Evolutionary conservation across 2,329 filamentous ascomycete genomes (phyloP).

Genomic region (Trichophyton schoenleinii): DNA sequence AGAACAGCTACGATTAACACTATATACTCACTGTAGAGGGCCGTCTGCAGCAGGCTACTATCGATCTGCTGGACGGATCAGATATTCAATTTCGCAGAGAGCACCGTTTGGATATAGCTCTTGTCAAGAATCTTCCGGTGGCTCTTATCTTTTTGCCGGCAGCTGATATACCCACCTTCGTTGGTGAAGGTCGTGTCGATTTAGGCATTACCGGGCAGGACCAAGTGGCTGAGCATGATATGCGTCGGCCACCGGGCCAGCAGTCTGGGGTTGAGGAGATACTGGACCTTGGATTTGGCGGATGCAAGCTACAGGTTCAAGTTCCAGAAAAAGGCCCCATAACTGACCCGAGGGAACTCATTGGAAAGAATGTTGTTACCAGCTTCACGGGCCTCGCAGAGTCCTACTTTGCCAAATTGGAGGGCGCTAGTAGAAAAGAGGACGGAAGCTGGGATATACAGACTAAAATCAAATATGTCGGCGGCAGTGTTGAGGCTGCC

Average conservation of each 20-base stretch:
- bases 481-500: slow-evolving; percentile 92
- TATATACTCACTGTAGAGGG: slow-evolving; percentile 52
- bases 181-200: slow-evolving; percentile 86
- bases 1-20: slow-evolving; percentile 54
- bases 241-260: slow-evolving; percentile 31
- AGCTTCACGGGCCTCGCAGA: slow-evolving; percentile 80
- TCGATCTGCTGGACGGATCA: slow-evolving; percentile 83
- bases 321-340: slow-evolving; percentile 75
- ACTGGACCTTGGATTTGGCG: slow-evolving; percentile 80
- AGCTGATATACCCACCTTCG: slow-evolving; percentile 93
- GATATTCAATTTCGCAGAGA: slow-evolving; percentile 96
- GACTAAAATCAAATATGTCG: slow-evolving; percentile 87
- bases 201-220: slow-evolving; percentile 90
- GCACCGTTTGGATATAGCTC: slow-evolving; percentile 87
- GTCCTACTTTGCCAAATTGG: slow-evolving; percentile 71
- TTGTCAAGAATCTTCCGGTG: slow-evolving; percentile 92
- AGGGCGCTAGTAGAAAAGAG: slow-evolving; percentile 36
- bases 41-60: slow-evolving; percentile 71
- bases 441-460: slow-evolving; percentile 44
- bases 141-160: slow-evolving; percentile 94
- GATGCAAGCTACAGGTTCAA: slow-evolving; percentile 91
- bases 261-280: slow-evolving; percentile 63
- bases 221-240: slow-evolving; percentile 83
- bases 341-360: slow-evolving; percentile 56
- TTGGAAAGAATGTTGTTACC: slow-evolving; percentile 88